These are phyloP conservation scores for Termitomyces sp. DNA, from an alignment of 768 basidiomycete genomes.

Conservation along the genomic window DNA sequence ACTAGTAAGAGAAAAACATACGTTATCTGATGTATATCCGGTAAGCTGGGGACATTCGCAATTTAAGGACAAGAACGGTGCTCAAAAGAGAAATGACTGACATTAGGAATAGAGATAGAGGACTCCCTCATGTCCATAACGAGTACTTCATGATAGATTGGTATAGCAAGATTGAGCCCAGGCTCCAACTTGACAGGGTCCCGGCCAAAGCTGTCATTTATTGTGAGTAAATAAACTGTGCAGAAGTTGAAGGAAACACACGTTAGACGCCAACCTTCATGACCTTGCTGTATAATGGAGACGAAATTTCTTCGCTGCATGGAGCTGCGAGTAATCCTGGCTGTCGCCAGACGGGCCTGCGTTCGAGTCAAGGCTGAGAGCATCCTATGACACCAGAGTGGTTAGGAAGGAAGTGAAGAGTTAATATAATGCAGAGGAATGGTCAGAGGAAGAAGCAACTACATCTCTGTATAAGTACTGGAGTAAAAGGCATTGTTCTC, in stretches of 20 bases:
- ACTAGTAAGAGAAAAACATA: conserved; percentile 4
- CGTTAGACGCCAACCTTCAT: conserved; percentile 51
- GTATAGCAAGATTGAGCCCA: conserved; percentile 44
- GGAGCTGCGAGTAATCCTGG: not conserved
- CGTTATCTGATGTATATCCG: conserved; percentile 33
- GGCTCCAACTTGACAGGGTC: conserved; percentile 42
- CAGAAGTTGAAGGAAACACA: conserved; percentile 14
- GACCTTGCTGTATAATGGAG: conserved; percentile 50
- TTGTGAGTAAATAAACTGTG: not conserved
- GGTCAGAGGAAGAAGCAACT: too few relatives aligned
- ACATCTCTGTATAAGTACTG: not conserved
- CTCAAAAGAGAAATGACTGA: conserved; percentile 15
- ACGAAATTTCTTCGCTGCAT: conserved; percentile 31
- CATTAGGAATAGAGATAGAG: conserved; percentile 43
- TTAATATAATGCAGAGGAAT: not conserved
- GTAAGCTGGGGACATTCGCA: conserved; percentile 22
- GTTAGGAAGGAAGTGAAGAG: not conserved
- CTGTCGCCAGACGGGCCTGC: not conserved
- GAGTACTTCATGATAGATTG: conserved; percentile 41
- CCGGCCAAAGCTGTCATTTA: conserved; percentile 36
- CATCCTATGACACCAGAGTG: not conserved
- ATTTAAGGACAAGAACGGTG: not conserved
- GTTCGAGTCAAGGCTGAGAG: conserved; percentile 5
- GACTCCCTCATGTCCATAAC: conserved; percentile 47
- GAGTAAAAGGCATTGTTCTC: not conserved